phyloP scores from a whole-genome alignment of 768 basidiomycete genomes.

The Agaricus sinodeliciosus region DNA sequence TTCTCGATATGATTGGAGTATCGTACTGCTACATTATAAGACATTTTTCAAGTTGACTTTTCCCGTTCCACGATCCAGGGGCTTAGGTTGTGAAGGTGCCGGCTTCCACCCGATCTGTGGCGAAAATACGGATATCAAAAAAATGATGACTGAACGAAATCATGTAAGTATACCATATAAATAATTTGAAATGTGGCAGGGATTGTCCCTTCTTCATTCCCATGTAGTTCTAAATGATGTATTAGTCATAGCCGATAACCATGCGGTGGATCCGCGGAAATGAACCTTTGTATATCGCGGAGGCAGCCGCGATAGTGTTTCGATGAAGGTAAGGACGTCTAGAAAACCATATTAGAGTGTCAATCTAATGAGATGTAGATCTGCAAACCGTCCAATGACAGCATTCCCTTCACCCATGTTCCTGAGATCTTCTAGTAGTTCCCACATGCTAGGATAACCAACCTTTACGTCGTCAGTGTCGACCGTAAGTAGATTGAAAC shows the following conservation, averaged over 20 bases:
- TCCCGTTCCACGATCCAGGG: constrained; percentile 38
- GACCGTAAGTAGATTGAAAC: constrained; percentile 90
- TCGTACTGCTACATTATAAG: constrained; percentile 15
- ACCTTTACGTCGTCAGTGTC: constrained; percentile 92
- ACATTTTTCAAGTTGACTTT: constrained; percentile 37
- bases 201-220: constrained; percentile 73
- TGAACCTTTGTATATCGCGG: constrained; percentile 88
- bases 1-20: neutral
- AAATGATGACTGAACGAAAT: neutral
- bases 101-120: constrained; percentile 42
- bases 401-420: constrained; percentile 98
- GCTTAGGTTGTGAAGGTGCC: constrained; percentile 34
- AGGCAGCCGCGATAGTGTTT: constrained; percentile 86
- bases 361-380: neutral
- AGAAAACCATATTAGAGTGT: constrained; percentile 3
- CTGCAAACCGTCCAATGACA: constrained; percentile 66
- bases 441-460: constrained; percentile 93
- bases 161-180: constrained; percentile 61
- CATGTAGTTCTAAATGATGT: constrained; percentile 63
- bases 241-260: neutral
- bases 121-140: neutral
- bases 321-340: constrained; percentile 68
- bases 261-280: neutral
- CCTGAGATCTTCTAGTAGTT: constrained; percentile 86
- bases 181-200: constrained; percentile 97